A percentile compares a stretch with the other conserved stretches of the same genome.
phyloP scores from a whole-genome alignment of 371 early-diverging fungal genomes.

The Mucor mucedo region DNA sequence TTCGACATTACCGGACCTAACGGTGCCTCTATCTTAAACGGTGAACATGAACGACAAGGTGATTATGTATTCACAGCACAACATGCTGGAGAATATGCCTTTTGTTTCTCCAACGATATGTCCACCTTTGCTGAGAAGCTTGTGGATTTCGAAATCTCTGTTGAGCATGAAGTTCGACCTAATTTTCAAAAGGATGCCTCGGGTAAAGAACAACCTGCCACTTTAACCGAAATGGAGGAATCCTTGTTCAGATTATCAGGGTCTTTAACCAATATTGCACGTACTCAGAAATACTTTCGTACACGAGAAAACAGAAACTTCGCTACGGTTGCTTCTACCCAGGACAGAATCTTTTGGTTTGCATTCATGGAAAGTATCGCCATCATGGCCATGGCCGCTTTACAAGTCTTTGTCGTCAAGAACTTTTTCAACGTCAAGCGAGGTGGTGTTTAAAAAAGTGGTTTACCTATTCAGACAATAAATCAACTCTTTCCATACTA shows the following conservation, averaged over 20 bases:
- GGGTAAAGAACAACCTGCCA: slow-evolving; percentile 40
- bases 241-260: slow-evolving; percentile 58
- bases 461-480: too few relatives aligned
- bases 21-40: slow-evolving; percentile 63
- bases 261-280: slow-evolving; percentile 62
- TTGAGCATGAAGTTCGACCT: slow-evolving; percentile 76
- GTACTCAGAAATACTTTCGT: slow-evolving; percentile 84
- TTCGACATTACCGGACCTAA: slow-evolving; percentile 79
- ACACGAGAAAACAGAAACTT: slow-evolving; percentile 88
- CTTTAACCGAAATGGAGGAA: slow-evolving; percentile 73
- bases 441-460: slow-evolving; percentile 50
- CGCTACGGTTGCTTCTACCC: slow-evolving; percentile 82
- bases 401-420: slow-evolving; percentile 86
- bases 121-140: slow-evolving; percentile 89
- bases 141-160: slow-evolving; percentile 88
- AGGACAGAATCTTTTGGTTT: slow-evolving; percentile 86
- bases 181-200: slow-evolving; percentile 27
- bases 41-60: slow-evolving; percentile 86
- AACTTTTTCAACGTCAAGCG: slow-evolving; percentile 73
- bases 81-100: slow-evolving; percentile 84
- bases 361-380: slow-evolving; percentile 74
- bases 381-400: slow-evolving; percentile 77
- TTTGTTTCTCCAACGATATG: slow-evolving; percentile 92
- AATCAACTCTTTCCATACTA: too few relatives aligned
- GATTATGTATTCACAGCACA: slow-evolving; percentile 89